These are phyloP conservation scores for Cladosporium oxysporum DNA, from an alignment of 2,329 filamentous ascomycete genomes.

Conservation along the genomic window DNA sequence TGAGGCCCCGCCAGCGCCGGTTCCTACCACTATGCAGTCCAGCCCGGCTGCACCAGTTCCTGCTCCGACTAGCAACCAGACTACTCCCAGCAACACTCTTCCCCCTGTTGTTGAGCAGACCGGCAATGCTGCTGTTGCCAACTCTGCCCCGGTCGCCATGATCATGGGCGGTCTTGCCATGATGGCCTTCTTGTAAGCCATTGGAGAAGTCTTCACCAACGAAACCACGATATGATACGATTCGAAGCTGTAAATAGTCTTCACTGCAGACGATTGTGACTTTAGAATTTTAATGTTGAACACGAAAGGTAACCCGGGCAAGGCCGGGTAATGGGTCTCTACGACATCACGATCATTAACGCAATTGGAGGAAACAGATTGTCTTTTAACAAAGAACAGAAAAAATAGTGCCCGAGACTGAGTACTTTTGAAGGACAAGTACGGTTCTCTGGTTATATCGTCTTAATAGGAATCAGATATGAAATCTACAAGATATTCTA, in stretches of 20 bases:
- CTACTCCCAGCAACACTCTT: neutral
- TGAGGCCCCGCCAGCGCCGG: neutral
- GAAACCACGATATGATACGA: neutral
- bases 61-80: conserved; percentile 4
- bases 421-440: neutral
- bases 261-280: neutral
- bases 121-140: conserved; percentile 5
- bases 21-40: conserved; percentile 8
- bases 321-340: conserved; percentile 1
- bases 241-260: conserved; percentile 11
- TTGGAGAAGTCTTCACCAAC: neutral
- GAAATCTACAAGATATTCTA: neutral
- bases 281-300: neutral
- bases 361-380: neutral
- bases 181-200: conserved; percentile 16
- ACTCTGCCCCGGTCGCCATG: conserved; percentile 14
- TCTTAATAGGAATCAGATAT: conserved; percentile 1
- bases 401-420: neutral
- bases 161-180: conserved; percentile 12
- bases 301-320: neutral
- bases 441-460: neutral
- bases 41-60: conserved; percentile 4
- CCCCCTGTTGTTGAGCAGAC: conserved; percentile 11
- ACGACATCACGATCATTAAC: conserved; percentile 13
- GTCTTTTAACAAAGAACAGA: neutral